Conservation (phyloP, 257 asterid species). For the Gentiana macrophylla region DNA sequence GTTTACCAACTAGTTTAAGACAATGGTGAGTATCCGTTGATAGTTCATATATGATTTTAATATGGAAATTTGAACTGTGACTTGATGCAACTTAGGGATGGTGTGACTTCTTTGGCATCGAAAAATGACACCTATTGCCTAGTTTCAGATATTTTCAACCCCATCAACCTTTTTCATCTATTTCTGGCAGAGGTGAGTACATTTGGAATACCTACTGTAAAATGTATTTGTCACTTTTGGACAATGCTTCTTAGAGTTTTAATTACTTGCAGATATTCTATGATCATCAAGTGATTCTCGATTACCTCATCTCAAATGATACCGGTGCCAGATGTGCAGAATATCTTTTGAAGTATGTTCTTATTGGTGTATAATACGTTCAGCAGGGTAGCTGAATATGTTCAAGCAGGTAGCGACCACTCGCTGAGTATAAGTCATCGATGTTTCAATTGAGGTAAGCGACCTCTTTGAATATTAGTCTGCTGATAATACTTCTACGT, state of each 20-base stretch:
- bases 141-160: constrained; percentile 56
- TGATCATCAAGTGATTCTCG: constrained; percentile 96
- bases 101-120: constrained; percentile 16
- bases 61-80: background rate
- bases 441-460: no score
- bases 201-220: background rate
- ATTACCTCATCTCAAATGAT: constrained; percentile 90
- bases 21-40: constrained; percentile 29
- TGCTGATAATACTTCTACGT: no score
- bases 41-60: constrained; percentile 3
- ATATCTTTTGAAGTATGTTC: constrained; percentile 69
- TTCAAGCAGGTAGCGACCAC: no score
- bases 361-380: no score
- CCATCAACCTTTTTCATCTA: constrained; percentile 61
- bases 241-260: constrained; percentile 6
- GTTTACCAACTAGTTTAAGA: constrained; percentile 31
- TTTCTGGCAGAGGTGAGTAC: constrained; percentile 71
- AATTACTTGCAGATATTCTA: constrained; percentile 48
- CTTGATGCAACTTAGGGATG: constrained; percentile 23
- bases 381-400: no score
- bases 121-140: constrained; percentile 17
- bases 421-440: no score
- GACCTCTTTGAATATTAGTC: no score
- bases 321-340: constrained; percentile 75
- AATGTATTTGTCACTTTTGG: background rate